Evolutionary conservation across 345 rosid genomes (phyloP).

Genomic region (Acer campestre): DNA sequence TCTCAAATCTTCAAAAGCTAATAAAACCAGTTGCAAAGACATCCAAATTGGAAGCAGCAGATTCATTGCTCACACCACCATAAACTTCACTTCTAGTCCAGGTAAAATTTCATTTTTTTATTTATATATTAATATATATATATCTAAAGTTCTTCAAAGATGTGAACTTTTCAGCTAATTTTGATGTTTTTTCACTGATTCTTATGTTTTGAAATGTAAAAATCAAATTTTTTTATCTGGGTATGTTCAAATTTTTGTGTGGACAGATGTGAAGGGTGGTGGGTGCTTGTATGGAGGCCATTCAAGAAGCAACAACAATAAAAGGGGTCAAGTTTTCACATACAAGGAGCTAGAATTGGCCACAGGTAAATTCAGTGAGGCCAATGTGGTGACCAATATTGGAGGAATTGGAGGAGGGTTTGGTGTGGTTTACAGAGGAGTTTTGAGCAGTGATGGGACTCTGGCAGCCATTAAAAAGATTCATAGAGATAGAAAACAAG

Average conservation of each 20-base stretch:
- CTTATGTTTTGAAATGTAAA: background rate
- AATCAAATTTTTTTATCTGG: slow-evolving; percentile 1
- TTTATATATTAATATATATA: no score
- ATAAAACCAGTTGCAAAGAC: slow-evolving; percentile 32
- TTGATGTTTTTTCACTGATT: background rate
- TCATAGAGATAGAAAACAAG: slow-evolving; percentile 62
- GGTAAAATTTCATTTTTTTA: slow-evolving; percentile 39
- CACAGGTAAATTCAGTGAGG: slow-evolving; percentile 61
- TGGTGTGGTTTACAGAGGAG: slow-evolving; percentile 75
- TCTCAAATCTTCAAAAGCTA: slow-evolving; percentile 43
- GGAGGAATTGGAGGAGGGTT: slow-evolving; percentile 39
- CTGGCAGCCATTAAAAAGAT: slow-evolving; percentile 77
- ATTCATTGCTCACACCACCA: slow-evolving; percentile 43
- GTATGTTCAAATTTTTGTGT: slow-evolving; percentile 8
- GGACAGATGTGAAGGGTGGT: slow-evolving; percentile 57
- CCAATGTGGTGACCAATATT: slow-evolving; percentile 54
- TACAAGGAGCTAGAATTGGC: slow-evolving; percentile 78
- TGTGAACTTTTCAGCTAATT: background rate
- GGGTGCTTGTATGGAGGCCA: slow-evolving; percentile 54
- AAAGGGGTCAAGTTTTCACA: slow-evolving; percentile 80
- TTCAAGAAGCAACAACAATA: slow-evolving; percentile 19
- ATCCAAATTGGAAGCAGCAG: slow-evolving; percentile 28
- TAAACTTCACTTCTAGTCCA: slow-evolving; percentile 63
- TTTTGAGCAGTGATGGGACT: slow-evolving; percentile 63
- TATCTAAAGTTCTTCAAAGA: no score